Evolutionary conservation across 1,284 basidiomycete species (phyloP), one percentile per base, ranked within the genome.

Genomic region (Macrocybe sp.): DNA sequence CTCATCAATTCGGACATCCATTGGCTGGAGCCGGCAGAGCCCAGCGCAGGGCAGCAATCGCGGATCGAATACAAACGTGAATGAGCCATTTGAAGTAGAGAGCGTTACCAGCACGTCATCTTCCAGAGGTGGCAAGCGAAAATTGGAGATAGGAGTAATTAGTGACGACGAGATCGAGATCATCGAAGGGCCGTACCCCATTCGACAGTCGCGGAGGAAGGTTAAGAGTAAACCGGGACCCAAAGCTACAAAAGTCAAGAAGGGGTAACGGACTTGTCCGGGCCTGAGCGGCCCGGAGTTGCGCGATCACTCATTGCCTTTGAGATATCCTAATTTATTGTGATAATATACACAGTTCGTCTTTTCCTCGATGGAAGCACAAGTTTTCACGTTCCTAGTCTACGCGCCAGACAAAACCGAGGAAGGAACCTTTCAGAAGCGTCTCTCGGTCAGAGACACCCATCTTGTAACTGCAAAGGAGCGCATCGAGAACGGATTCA

Each of bases 101-200:
- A 66, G 55, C 39, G 51, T 65, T 11, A 54, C 61, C n/a, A 55
- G 51, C 14, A 47, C 48, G 35, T 56, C 54, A 22, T 63, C 61
- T 28, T 48, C 52, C 14, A 62, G 49, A 47, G 55, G 54, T 39
- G 50, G 54, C 54, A 52, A 62, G 8, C 83, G 84, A 60, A 68
- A 81, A 34, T 83, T 77, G 59, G 65, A 66, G 11, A 60, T 66
- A 29, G 48, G 51, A 48, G 57, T 52, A 43, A 56, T 54, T 37
- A 72, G 69, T 44, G 80, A 83, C 42, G 78, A 81, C 43, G 80
- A 82, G 34, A 62, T 80, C 14, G 75, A 82, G 54, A 70, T 80
- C 44, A 59, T 80, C 2, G 78, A 83, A 36, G 78, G 75, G 5
- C 63, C 68, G 29, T 52, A 61, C 1, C 61, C 69, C 2, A 46